Evolutionary conservation across 73 alveolate species (phyloP).

Genomic region (Paramecium primaurelia): DNA sequence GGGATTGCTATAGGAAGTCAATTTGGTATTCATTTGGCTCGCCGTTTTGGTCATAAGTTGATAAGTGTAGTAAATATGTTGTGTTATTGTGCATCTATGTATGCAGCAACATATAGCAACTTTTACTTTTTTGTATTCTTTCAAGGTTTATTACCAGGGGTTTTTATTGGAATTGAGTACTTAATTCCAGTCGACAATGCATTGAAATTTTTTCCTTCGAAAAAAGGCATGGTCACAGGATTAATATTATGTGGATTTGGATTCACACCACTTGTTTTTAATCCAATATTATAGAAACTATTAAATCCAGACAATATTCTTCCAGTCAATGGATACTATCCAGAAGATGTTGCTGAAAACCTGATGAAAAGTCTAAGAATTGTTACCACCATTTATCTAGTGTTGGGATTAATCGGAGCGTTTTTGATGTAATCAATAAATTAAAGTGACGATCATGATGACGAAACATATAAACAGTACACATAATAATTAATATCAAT

Average conservation of each 20-base stretch:
- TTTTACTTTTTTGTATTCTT: slow-evolving; percentile 30
- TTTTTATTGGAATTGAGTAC: slow-evolving; percentile 30
- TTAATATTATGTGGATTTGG: slow-evolving; percentile 44
- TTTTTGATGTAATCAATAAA: background rate
- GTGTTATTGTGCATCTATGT: slow-evolving; percentile 13
- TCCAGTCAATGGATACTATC: background rate
- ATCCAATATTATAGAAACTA: background rate
- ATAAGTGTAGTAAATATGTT: slow-evolving; percentile 2
- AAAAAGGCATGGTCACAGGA: slow-evolving; percentile 27
- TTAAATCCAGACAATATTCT: background rate
- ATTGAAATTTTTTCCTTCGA: background rate
- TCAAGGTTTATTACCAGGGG: slow-evolving; percentile 16
- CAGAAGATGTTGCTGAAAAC: slow-evolving; percentile 10
- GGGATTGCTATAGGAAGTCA: slow-evolving; percentile 26
- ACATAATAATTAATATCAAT: background rate
- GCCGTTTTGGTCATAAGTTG: slow-evolving; percentile 9
- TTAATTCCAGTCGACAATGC: slow-evolving; percentile 47
- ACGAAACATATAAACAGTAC: background rate
- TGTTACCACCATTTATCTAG: background rate
- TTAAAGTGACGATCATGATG: background rate
- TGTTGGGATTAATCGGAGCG: background rate
- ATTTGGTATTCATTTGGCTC: slow-evolving; percentile 11
- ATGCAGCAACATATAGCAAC: slow-evolving; percentile 27
- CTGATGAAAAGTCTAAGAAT: background rate
- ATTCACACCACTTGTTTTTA: slow-evolving; percentile 24